Evolutionary conservation across 2,329 filamentous ascomycete species (phyloP), one percentile per base, ranked within the genome.

Genomic region (Dothideomycetes sp.): DNA sequence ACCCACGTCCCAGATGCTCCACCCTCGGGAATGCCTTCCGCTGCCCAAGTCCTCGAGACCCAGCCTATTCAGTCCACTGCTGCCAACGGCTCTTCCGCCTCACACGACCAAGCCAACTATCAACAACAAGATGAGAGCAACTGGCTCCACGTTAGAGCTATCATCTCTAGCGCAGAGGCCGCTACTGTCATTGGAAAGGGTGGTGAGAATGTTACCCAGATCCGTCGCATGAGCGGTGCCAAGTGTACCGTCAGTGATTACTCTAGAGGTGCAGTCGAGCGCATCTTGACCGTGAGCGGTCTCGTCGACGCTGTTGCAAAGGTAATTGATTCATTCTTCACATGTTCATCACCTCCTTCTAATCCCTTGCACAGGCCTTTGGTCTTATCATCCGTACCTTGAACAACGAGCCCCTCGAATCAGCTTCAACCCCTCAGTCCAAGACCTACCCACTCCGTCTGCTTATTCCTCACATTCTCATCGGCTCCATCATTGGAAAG

Each of bases 241-340:
- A 96, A 96, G 68, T 98, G 91, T 70, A 98, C 91, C 35, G 91
- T 98, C 52, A 95, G 88, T 67, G 91, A 98, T 65, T 98, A 96
- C 57, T 84, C 93, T 52, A 86, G 94, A 57, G 91, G 91, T 49
- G 91, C 91, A 40, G 88, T 96, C 24, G 91, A 98, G 70, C 85
- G 91, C 59, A 95, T 98, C 56, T 72, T 98, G 55, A 98, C 91
- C 22, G 91, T 98, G 45, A 96, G 89, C 63, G 91, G 91, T 47
- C 81, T 86, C 49, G 89, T 96, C 51, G 91, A 98, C 66, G 89
- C 89, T 52, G 88, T 88, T 49, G 91, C 91, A 52, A 98, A 98
- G 78, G 86, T 89, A 70, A 53, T n/a, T n/a, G 70, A 62, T 36
- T 24, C 8, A 5, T 12, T 17, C 27, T 30, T 19, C 4, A 19